Percentiles rank a stretch among this genome's conserved stretches.
Evolutionary conservation across 2,329 filamentous ascomycete species (phyloP).

Genomic region (Cadophora luteo-olivacea): DNA sequence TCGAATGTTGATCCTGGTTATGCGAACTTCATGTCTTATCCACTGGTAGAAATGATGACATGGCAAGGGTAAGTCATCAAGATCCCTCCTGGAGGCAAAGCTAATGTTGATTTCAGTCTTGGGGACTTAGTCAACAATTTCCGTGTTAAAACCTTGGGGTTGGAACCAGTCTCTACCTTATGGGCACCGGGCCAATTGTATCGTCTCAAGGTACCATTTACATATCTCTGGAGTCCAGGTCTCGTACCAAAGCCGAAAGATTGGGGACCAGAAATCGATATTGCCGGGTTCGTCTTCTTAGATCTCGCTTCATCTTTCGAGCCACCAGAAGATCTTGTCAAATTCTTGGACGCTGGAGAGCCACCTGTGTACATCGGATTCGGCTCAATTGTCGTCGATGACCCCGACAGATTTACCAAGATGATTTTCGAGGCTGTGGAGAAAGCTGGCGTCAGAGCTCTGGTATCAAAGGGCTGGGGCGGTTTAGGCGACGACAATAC

Average conservation of each 20-base stretch:
- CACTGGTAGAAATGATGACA: conserved; percentile 83
- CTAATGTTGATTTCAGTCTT: conserved; percentile 48
- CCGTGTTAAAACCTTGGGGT: conserved; percentile 68
- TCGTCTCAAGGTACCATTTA: conserved; percentile 76
- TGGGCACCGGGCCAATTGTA: conserved; percentile 80
- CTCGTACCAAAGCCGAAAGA: conserved; percentile 71
- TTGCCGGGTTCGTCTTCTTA: conserved; percentile 81
- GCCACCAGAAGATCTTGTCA: conserved; percentile 60
- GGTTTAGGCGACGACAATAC: conserved; percentile 66
- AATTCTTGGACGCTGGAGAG: conserved; percentile 63
- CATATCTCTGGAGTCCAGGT: conserved; percentile 74
- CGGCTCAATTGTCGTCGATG: conserved; percentile 77
- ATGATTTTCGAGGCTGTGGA: conserved; percentile 75
- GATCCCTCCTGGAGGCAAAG: background rate
- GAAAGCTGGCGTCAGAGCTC: conserved; percentile 69
- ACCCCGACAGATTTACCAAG: conserved; percentile 70
- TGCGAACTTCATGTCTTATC: conserved; percentile 82
- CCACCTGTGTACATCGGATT: conserved; percentile 78
- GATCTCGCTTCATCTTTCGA: conserved; percentile 68
- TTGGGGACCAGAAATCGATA: conserved; percentile 73
- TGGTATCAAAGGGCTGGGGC: conserved; percentile 80
- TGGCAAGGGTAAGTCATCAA: conserved; percentile 73
- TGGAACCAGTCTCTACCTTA: conserved; percentile 77
- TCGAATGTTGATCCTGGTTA: conserved; percentile 75
- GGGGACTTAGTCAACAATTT: conserved; percentile 81